phyloP scores from a whole-genome alignment of 768 basidiomycete species.

The Xerocomellus chrysenteron region DNA sequence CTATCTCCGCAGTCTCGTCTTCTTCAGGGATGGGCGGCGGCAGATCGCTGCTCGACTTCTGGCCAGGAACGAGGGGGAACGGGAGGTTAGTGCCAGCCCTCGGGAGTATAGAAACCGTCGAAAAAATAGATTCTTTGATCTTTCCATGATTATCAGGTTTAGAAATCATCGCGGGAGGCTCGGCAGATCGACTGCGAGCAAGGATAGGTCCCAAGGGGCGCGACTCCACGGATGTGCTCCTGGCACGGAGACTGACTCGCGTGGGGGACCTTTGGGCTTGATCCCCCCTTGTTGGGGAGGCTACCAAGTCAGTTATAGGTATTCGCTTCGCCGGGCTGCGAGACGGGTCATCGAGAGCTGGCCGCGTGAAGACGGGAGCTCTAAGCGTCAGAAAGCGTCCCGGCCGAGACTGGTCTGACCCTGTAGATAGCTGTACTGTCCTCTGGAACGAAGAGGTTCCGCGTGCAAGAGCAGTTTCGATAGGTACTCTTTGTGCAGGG shows the following conservation, averaged over 20 bases:
- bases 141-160: conserved; percentile 14
- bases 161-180: conserved; percentile 14
- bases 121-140: conserved; percentile 22
- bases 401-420: conserved; percentile 20
- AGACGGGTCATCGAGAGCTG: conserved; percentile 36
- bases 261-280: conserved; percentile 14
- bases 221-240: conserved; percentile 39
- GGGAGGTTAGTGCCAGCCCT: conserved; percentile 23
- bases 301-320: conserved; percentile 26
- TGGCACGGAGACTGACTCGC: conserved; percentile 22
- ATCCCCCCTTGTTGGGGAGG: conserved; percentile 25
- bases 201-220: conserved; percentile 12
- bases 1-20: conserved; percentile 8
- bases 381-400: conserved; percentile 14
- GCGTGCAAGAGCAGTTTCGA: conserved; percentile 49
- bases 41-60: conserved; percentile 17
- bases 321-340: conserved; percentile 38
- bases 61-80: conserved; percentile 26
- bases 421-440: conserved; percentile 34
- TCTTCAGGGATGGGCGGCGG: conserved; percentile 38
- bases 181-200: conserved; percentile 32
- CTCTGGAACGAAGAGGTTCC: conserved; percentile 53
- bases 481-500: conserved; percentile 64
- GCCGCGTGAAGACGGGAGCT: conserved; percentile 42
- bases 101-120: conserved; percentile 4